These are phyloP conservation scores for Dactylellina cionopaga DNA, from an alignment of 2,329 filamentous ascomycete species.

Conservation along the genomic window DNA sequence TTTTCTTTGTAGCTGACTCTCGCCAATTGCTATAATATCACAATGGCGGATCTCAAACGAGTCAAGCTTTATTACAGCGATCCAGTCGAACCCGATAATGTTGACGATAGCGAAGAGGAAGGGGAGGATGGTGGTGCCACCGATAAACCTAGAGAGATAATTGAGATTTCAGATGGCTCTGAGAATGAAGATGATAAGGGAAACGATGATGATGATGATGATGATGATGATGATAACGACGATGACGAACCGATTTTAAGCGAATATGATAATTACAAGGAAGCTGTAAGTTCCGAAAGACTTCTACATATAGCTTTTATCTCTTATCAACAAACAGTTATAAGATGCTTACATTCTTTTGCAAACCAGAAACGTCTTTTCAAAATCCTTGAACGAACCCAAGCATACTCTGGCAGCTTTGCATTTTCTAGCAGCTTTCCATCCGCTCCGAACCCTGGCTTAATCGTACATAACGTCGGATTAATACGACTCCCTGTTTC, in stretches of 20 bases:
- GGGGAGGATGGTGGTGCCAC: slow-evolving; percentile 19
- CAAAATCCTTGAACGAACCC: not conserved
- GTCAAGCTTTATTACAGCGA: slow-evolving; percentile 2
- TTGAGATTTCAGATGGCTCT: not conserved
- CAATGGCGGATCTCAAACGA: slow-evolving; percentile 2
- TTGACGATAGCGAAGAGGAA: not conserved
- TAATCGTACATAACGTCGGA: not conserved
- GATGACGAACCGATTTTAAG: slow-evolving; percentile 3
- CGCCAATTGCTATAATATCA: too few species aligned
- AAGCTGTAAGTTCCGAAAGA: not conserved
- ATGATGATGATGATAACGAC: slow-evolving; percentile 11
- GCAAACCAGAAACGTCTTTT: not conserved
- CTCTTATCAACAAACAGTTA: too few species aligned
- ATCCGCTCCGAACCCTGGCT: slow-evolving; percentile 17
- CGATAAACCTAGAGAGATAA: not conserved
- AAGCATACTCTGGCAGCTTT: not conserved
- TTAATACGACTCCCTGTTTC: slow-evolving; percentile 12
- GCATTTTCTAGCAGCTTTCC: not conserved
- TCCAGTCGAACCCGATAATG: not conserved
- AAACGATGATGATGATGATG: slow-evolving; percentile 28
- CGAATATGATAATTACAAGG: not conserved
- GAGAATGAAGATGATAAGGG: not conserved
- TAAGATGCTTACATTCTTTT: not conserved
- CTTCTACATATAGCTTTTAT: too few species aligned
- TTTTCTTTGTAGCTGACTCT: not conserved